Conservation (phyloP, 768 basidiomycete genomes). For the Leucosporidium scottii region DNA sequence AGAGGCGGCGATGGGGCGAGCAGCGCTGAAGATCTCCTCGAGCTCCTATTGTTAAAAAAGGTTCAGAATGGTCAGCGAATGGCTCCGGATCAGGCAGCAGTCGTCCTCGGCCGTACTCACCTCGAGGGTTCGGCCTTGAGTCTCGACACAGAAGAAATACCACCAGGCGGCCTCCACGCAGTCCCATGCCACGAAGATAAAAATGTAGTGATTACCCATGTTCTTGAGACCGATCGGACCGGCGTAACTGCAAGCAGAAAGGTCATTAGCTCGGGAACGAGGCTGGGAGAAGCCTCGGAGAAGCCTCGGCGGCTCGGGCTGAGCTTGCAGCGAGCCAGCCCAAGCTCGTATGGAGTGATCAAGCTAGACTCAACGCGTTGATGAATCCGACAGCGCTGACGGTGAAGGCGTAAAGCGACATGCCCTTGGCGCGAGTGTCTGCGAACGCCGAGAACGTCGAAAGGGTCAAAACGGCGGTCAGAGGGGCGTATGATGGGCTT, state of each 20-base stretch:
- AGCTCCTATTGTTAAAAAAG: too few relatives aligned
- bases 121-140: constrained; percentile 33
- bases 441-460: constrained; percentile 20
- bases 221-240: constrained; percentile 47
- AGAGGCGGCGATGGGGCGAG: too few relatives aligned
- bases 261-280: too few relatives aligned
- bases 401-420: not conserved
- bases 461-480: too few relatives aligned
- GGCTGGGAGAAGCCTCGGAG: too few relatives aligned
- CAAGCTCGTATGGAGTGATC: too few relatives aligned
- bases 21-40: too few relatives aligned
- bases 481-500: constrained; percentile 47
- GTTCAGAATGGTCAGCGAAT: too few relatives aligned
- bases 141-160: constrained; percentile 42
- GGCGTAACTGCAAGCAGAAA: constrained; percentile 42
- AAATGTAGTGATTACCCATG: constrained; percentile 34
- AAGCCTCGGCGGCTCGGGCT: too few relatives aligned
- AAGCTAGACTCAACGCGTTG: too few relatives aligned
- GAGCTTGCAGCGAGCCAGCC: too few relatives aligned
- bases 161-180: constrained; percentile 38
- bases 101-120: not conserved
- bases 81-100: too few relatives aligned
- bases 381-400: constrained; percentile 36
- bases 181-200: constrained; percentile 39
- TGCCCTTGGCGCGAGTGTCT: not conserved